Conservation (phyloP, 495 filamentous ascomycete genomes). For the Aspergillus cavernicola region DNA sequence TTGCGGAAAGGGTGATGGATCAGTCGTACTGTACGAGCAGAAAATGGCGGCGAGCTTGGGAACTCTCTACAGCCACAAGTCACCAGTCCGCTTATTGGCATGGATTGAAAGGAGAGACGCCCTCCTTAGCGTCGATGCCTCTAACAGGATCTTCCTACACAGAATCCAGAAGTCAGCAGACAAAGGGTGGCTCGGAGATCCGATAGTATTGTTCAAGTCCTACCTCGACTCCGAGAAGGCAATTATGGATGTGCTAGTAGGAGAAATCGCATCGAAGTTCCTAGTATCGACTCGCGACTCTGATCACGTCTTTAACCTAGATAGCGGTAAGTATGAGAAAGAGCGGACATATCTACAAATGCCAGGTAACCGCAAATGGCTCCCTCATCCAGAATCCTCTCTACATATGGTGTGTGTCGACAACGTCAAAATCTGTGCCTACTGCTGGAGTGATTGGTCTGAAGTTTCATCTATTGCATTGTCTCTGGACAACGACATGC, state of each 20-base stretch:
- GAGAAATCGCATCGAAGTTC: neutral
- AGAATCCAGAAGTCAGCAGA: neutral
- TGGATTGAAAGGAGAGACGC: neutral
- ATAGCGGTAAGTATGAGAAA: neutral
- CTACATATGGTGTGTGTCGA: neutral
- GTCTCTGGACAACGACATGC: neutral
- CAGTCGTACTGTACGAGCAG: neutral
- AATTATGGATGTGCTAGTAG: neutral
- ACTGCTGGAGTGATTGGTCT: neutral
- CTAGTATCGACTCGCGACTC: neutral
- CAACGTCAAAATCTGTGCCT: neutral
- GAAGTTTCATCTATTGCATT: neutral
- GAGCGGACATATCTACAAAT: neutral
- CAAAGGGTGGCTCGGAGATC: neutral
- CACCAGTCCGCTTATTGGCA: neutral
- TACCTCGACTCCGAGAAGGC: neutral
- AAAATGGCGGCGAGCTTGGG: neutral
- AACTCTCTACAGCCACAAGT: neutral
- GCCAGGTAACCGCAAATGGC: neutral
- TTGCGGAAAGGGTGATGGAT: neutral
- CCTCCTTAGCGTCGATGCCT: neutral
- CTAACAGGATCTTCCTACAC: neutral
- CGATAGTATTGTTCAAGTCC: neutral
- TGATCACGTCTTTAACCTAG: neutral
- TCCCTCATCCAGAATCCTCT: neutral